These are phyloP conservation scores for Diaporthe humulicola DNA, from an alignment of 2,329 filamentous ascomycete genomes.

Conservation along the genomic window DNA sequence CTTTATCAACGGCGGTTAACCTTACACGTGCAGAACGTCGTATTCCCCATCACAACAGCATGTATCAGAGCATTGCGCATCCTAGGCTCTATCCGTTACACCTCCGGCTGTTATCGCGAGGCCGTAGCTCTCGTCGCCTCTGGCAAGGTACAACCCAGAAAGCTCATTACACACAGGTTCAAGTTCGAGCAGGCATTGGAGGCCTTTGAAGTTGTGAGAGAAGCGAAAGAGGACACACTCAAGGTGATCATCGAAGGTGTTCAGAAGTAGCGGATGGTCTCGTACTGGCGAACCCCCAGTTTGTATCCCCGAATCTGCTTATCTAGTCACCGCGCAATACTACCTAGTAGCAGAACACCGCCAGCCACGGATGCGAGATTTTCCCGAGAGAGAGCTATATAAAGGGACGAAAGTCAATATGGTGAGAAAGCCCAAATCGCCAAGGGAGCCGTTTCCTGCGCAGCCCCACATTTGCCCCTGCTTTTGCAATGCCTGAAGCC, in stretches of 20 bases:
- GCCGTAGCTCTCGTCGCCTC: slow-evolving; percentile 63
- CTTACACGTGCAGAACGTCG: slow-evolving; percentile 51
- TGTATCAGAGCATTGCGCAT: slow-evolving; percentile 62
- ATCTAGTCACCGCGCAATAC: too few species aligned
- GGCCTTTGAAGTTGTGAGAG: slow-evolving; percentile 38
- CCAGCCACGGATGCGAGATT: too few species aligned
- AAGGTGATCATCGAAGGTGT: slow-evolving; percentile 41
- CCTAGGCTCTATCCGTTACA: slow-evolving; percentile 66
- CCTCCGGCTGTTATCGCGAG: slow-evolving; percentile 61
- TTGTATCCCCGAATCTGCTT: too few species aligned
- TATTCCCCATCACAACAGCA: slow-evolving; percentile 63
- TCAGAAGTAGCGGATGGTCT: slow-evolving; percentile 11
- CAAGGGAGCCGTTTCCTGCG: too few species aligned
- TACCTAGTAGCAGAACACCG: too few species aligned
- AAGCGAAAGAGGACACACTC: slow-evolving; percentile 36
- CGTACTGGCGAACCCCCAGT: too few species aligned
- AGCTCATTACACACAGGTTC: slow-evolving; percentile 53
- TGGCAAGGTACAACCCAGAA: slow-evolving; percentile 57
- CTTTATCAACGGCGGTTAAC: background rate
- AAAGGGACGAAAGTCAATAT: too few species aligned
- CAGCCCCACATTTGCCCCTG: too few species aligned
- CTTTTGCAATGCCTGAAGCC: too few species aligned
- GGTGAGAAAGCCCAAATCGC: too few species aligned
- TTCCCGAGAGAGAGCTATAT: too few species aligned
- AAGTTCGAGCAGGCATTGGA: slow-evolving; percentile 45